Evolutionary conservation across 805 yeast genomes (phyloP), one percentile per base, ranked within the genome.

Genomic region (Sungouiozyma ichnusensis): DNA sequence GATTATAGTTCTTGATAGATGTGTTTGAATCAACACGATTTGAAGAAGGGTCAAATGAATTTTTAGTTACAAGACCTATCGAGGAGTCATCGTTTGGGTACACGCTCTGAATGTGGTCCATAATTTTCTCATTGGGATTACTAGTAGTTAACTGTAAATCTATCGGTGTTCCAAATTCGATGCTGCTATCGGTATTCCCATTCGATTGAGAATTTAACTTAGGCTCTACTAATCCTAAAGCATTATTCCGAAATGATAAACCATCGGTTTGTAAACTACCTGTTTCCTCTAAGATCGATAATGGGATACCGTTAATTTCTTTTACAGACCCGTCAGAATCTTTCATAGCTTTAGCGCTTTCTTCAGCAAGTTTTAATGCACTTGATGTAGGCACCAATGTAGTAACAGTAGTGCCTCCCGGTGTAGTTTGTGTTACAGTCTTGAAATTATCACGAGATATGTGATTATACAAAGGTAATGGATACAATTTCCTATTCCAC

Each of bases 381-480:
- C 75, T 76, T 55, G 81, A 82, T 0, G 95, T 85, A 2, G 95
- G 96, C 1, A 85, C 88, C 49, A 87, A 71, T 0, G 88, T 86
- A 1, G 96, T 87, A 17, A 86, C 73, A 0, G 96, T 85, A 0
- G 96, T 87, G 42, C 97, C 97, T 50, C 85, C 85, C 1, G 95
- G 95, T 0, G 95, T 82, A 0, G 94, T 87, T 2, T 85, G 78
- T 1, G 87, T 81, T 24, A 83, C 77, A 0, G 95, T 81, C 39
- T 81, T 81, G 65, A 85, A 87, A 58, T 85, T 90, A 58, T 87
- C 96, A 52, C 78, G 80, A 24, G 88, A 82, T 55, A 87, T 87
- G 60, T 87, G 95, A 55, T 84, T 85, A 62, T 86, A 87, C 54
- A 87, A 82, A 7, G 97, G 96, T 36, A 87, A 65, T 8, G 97